These are phyloP conservation scores for Trichoderma hamatum DNA, from an alignment of 2,329 filamentous ascomycete genomes.

Conservation along the genomic window DNA sequence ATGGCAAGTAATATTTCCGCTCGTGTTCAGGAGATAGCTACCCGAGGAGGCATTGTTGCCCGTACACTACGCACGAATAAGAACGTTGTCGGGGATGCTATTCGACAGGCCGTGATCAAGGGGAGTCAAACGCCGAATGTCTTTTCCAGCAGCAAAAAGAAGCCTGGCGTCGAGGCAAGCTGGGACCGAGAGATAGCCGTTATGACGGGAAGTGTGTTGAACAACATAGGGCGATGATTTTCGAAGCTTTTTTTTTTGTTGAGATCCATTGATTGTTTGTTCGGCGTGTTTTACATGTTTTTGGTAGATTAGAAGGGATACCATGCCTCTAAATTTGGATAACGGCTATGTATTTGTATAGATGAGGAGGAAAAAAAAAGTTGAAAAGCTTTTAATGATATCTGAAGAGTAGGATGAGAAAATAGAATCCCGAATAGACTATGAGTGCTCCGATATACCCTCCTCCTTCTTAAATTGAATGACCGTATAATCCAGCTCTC, in stretches of 20 bases:
- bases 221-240: constrained; percentile 50
- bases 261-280: background rate
- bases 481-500: background rate
- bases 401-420: background rate
- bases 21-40: constrained; percentile 82
- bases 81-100: constrained; percentile 72
- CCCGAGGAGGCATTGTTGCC: constrained; percentile 79
- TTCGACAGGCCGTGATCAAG: constrained; percentile 79
- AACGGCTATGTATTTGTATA: background rate
- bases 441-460: no score
- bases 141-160: constrained; percentile 48
- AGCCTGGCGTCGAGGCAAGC: constrained; percentile 50
- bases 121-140: constrained; percentile 71
- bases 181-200: constrained; percentile 95
- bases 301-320: background rate
- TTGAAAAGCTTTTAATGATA: background rate
- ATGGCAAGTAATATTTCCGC: constrained; percentile 76
- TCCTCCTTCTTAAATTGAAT: background rate
- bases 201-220: constrained; percentile 84
- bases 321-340: background rate
- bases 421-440: background rate
- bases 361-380: background rate
- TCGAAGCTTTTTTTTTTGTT: background rate
- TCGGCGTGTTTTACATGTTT: background rate
- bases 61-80: constrained; percentile 78